Evolutionary conservation across 1,284 basidiomycete genomes (phyloP).

Genomic region (Pseudozyma tsukubaensis): DNA sequence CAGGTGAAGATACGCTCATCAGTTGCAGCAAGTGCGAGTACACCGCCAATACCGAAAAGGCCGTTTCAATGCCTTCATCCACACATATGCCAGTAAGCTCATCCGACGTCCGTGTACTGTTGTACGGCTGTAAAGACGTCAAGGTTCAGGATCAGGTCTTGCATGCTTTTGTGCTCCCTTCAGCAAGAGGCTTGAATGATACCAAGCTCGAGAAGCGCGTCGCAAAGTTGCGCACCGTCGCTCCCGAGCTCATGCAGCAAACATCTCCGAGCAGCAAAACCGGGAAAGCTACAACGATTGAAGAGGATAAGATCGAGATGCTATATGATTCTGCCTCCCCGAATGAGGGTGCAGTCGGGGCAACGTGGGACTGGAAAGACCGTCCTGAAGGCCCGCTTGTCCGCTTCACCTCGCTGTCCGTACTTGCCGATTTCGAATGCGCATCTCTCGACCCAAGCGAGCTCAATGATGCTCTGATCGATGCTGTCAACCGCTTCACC

Average conservation of each 20-base stretch:
- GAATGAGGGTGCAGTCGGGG: too few species aligned
- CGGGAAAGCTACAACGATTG: background rate
- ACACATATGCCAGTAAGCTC: slow-evolving; percentile 18
- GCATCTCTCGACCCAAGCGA: slow-evolving; percentile 48
- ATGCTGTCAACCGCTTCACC: slow-evolving; percentile 27
- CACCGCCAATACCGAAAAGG: slow-evolving; percentile 67
- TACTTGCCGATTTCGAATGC: slow-evolving; percentile 52
- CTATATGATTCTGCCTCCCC: slow-evolving; percentile 32
- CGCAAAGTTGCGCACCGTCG: background rate
- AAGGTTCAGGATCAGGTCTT: slow-evolving; percentile 42
- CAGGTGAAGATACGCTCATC: slow-evolving; percentile 69
- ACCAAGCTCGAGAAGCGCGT: slow-evolving; percentile 53
- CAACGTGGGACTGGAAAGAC: slow-evolving; percentile 59
- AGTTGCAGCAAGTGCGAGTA: slow-evolving; percentile 65
- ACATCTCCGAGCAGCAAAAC: background rate
- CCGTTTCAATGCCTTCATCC: slow-evolving; percentile 45
- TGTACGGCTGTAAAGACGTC: slow-evolving; percentile 39
- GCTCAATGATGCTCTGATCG: slow-evolving; percentile 43
- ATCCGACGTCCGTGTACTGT: slow-evolving; percentile 42
- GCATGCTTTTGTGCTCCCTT: slow-evolving; percentile 50
- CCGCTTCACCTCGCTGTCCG: slow-evolving; percentile 38
- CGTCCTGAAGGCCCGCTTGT: slow-evolving; percentile 58
- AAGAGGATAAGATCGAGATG: slow-evolving; percentile 16
- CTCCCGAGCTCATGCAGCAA: background rate
- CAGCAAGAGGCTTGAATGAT: slow-evolving; percentile 43